Evolutionary conservation across 305 asterid species (phyloP).

Genomic region (Plantago rigida): DNA sequence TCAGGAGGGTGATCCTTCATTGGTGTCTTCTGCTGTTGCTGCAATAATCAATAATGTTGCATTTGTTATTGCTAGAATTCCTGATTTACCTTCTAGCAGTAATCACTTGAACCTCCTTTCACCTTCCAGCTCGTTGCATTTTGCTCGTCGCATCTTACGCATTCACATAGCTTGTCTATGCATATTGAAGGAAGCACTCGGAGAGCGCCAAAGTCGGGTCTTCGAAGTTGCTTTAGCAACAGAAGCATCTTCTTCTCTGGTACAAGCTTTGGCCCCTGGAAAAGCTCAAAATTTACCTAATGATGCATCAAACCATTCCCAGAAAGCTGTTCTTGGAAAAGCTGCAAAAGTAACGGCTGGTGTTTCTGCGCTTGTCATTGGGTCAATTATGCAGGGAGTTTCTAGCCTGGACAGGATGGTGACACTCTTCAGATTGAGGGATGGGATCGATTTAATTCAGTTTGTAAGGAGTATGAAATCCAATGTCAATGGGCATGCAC

Average conservation of each 20-base stretch:
- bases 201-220: slow-evolving; percentile 96
- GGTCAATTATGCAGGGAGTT: slow-evolving; percentile 84
- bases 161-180: slow-evolving; percentile 72
- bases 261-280: slow-evolving; percentile 61
- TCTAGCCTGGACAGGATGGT: slow-evolving; percentile 91
- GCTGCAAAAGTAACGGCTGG: slow-evolving; percentile 57
- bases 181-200: slow-evolving; percentile 88
- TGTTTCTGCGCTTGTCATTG: slow-evolving; percentile 76
- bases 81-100: slow-evolving; percentile 50
- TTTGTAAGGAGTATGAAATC: slow-evolving; percentile 70
- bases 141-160: slow-evolving; percentile 65
- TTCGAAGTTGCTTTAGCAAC: slow-evolving; percentile 94
- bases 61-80: slow-evolving; percentile 62
- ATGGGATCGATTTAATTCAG: slow-evolving; percentile 79
- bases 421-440: slow-evolving; percentile 66
- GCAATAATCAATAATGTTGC: slow-evolving; percentile 77
- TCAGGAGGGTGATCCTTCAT: slow-evolving; percentile 95
- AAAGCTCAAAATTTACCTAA: slow-evolving; percentile 53
- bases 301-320: slow-evolving; percentile 45
- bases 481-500: slow-evolving; percentile 70
- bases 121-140: slow-evolving; percentile 46
- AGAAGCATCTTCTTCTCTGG: slow-evolving; percentile 76
- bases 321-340: slow-evolving; percentile 43
- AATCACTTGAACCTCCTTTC: slow-evolving; percentile 43
- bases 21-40: slow-evolving; percentile 88